Conservation (phyloP, 2,329 filamentous ascomycete species). For the Eutypa lata region DNA sequence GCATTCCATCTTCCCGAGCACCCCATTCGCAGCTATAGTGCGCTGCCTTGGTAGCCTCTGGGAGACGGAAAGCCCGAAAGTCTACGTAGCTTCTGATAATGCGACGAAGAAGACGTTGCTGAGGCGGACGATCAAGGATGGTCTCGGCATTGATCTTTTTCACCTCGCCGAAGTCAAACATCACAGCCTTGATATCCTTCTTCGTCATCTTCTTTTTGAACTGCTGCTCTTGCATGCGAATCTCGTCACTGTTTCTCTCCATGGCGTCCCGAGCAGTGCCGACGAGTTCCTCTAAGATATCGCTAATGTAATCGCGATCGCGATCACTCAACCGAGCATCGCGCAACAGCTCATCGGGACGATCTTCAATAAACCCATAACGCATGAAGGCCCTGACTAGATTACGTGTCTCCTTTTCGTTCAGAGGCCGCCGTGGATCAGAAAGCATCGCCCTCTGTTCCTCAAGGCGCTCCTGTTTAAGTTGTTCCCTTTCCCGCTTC, state of each 20-base stretch:
- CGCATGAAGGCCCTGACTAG: slow-evolving; percentile 87
- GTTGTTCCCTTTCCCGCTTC: slow-evolving; percentile 62
- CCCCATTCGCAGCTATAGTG: slow-evolving; percentile 93
- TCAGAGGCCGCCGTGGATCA: slow-evolving; percentile 86
- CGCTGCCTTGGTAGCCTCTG: slow-evolving; percentile 87
- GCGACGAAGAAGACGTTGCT: slow-evolving; percentile 80
- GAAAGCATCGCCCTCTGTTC: slow-evolving; percentile 69
- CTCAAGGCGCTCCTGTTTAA: slow-evolving; percentile 71
- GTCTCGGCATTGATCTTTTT: slow-evolving; percentile 97
- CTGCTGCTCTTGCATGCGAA: slow-evolving; percentile 79
- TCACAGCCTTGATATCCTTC: slow-evolving; percentile 94
- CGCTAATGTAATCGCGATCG: slow-evolving; percentile 74
- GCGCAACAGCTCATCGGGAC: slow-evolving; percentile 79
- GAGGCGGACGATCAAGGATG: slow-evolving; percentile 83
- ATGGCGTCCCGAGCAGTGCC: slow-evolving; percentile 55
- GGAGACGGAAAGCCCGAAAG: slow-evolving; percentile 76
- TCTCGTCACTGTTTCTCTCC: slow-evolving; percentile 64
- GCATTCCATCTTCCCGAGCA: slow-evolving; percentile 92
- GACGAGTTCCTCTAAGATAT: slow-evolving; percentile 73
- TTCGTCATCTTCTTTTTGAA: slow-evolving; percentile 82
- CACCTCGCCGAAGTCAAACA: slow-evolving; percentile 91
- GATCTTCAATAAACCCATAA: slow-evolving; percentile 86
- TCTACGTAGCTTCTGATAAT: slow-evolving; percentile 67
- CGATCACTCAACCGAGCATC: slow-evolving; percentile 83
- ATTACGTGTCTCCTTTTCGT: slow-evolving; percentile 89